Conservation (phyloP, 345 rosid genomes). For the Hibiscus tridactylites region DNA sequence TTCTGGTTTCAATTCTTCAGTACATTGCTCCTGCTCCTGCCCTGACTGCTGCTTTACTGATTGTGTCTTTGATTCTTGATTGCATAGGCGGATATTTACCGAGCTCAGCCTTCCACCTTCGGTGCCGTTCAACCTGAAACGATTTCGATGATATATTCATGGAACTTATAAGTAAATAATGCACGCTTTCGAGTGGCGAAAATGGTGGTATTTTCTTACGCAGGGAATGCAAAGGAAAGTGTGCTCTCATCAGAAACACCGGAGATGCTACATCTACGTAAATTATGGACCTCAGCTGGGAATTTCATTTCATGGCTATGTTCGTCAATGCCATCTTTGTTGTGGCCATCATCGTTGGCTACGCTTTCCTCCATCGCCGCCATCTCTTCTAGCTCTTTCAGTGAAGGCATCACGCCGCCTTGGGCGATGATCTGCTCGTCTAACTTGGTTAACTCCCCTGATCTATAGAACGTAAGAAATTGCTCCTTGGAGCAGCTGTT, state of each 20-base stretch:
- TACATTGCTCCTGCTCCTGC: not conserved
- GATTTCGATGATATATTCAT: too few relatives aligned
- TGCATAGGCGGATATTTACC: not conserved
- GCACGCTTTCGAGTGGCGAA: too few relatives aligned
- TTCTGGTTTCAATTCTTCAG: conserved; percentile 16
- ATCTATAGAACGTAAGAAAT: conserved; percentile 29
- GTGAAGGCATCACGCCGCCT: conserved; percentile 16
- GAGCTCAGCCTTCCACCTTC: conserved; percentile 18
- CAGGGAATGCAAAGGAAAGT: conserved; percentile 49
- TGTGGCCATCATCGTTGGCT: not conserved
- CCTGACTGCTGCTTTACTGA: conserved; percentile 2
- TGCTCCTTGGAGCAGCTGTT: conserved; percentile 54
- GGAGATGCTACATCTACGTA: conserved; percentile 20
- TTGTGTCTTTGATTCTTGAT: not conserved
- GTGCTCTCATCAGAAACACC: conserved; percentile 34
- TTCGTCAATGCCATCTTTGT: not conserved
- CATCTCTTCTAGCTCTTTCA: conserved; percentile 20
- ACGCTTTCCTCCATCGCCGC: conserved; percentile 7
- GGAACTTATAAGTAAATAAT: too few relatives aligned
- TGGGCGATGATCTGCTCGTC: conserved; percentile 37
- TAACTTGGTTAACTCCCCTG: conserved; percentile 46
- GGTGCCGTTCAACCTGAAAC: conserved; percentile 28
- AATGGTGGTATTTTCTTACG: not conserved
- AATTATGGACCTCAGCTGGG: conserved; percentile 14
- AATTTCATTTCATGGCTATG: not conserved